phyloP scores from a whole-genome alignment of 176 grass and related monocot species.

The Eragrostis nindensis region DNA sequence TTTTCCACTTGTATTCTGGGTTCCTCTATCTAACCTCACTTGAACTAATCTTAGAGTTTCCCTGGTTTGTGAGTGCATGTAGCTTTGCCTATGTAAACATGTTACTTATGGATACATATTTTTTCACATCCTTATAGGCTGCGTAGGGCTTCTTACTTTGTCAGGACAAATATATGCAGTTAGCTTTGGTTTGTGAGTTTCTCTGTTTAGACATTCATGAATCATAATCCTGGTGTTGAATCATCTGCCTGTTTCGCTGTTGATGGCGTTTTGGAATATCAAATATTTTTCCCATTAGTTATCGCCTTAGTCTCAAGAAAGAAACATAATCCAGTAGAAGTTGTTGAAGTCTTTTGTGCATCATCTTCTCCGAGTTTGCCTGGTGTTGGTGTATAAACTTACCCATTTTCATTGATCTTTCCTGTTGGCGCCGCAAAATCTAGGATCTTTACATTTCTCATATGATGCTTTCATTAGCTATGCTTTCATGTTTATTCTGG shows the following conservation, averaged over 20 bases:
- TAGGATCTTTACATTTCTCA: background rate
- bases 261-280: background rate
- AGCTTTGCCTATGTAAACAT: background rate
- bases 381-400: background rate
- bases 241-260: background rate
- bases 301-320: no score
- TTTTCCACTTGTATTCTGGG: background rate
- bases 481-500: background rate
- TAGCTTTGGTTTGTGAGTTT: no score
- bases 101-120: background rate
- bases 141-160: background rate
- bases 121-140: background rate
- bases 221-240: background rate
- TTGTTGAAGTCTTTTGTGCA: background rate
- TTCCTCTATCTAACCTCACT: background rate
- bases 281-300: no score
- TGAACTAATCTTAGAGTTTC: background rate
- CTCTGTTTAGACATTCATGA: background rate
- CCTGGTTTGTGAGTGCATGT: background rate
- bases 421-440: background rate
- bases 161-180: no score
- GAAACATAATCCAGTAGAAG: background rate
- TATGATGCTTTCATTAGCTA: background rate
- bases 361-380: no score
- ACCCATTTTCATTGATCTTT: background rate